Percentiles rank a stretch among this genome's conserved stretches.
phyloP scores from a whole-genome alignment of 2,329 filamentous ascomycete species.

The Cladosporium sp. region DNA sequence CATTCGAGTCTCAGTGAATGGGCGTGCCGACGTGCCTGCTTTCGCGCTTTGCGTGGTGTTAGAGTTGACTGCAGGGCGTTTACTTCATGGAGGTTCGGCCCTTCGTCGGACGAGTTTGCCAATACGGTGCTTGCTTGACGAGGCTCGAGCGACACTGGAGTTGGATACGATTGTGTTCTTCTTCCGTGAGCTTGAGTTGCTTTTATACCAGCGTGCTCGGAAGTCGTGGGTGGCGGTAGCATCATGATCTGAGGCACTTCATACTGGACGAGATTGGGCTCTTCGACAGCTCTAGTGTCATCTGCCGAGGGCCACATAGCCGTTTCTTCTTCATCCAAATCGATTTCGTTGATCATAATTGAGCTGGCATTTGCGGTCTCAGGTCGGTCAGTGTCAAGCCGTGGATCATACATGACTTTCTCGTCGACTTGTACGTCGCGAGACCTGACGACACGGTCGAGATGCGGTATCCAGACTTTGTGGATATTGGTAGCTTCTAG shows the following conservation, averaged over 20 bases:
- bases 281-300: not conserved
- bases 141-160: not conserved
- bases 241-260: not conserved
- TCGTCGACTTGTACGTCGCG: not conserved
- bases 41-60: not conserved
- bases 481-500: not conserved
- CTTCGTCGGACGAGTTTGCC: not conserved
- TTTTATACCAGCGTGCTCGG: not conserved
- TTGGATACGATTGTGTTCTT: not conserved
- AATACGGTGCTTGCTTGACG: not conserved
- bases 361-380: not conserved
- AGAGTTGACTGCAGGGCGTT: not conserved
- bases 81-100: not conserved
- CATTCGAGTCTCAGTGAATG: not conserved
- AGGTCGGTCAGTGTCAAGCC: not conserved
- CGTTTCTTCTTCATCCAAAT: not conserved
- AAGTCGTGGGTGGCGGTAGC: not conserved
- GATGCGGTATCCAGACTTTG: not conserved
- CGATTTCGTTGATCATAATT: not conserved
- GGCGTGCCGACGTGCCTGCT: not conserved
- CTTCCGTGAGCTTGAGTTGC: not conserved
- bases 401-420: not conserved
- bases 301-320: not conserved
- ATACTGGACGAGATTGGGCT: not conserved
- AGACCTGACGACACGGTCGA: not conserved